Evolutionary conservation across 1,284 basidiomycete genomes (phyloP).

Genomic region (Rhodotorula sp.): DNA sequence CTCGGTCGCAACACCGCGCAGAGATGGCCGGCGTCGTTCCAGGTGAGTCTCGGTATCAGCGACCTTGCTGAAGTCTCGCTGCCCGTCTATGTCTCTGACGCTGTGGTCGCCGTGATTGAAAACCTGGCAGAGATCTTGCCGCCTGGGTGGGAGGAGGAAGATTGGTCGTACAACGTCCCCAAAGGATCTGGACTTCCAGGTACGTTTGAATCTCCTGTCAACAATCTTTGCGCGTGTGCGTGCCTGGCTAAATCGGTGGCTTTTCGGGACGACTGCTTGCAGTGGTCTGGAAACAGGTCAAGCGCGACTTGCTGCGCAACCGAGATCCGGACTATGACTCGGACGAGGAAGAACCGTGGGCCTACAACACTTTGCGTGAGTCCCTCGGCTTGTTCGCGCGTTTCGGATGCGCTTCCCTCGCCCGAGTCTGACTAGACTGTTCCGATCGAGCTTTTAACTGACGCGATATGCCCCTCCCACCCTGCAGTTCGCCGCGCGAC

Average conservation of each 20-base stretch:
- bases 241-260: background rate
- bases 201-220: background rate
- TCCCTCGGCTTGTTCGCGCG: background rate
- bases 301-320: constrained; percentile 29
- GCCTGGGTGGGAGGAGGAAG: constrained; percentile 27
- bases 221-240: background rate
- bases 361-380: constrained; percentile 33
- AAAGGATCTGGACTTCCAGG: constrained; percentile 18
- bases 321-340: constrained; percentile 41
- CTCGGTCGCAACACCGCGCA: constrained; percentile 6
- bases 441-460: too few relatives aligned
- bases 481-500: constrained; percentile 25
- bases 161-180: constrained; percentile 16
- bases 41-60: background rate
- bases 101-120: background rate
- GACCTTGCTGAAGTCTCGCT: too few relatives aligned
- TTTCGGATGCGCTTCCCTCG: too few relatives aligned
- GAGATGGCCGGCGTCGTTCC: constrained; percentile 1
- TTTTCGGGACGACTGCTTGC: rapidly evolving
- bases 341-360: constrained; percentile 35
- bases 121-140: constrained; percentile 32
- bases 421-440: too few relatives aligned
- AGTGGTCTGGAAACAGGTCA: constrained; percentile 32
- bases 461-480: background rate
- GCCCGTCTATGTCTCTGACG: background rate